phyloP scores from a whole-genome alignment of 2,329 filamentous ascomycete genomes.

The Elsinoe arachidis region DNA sequence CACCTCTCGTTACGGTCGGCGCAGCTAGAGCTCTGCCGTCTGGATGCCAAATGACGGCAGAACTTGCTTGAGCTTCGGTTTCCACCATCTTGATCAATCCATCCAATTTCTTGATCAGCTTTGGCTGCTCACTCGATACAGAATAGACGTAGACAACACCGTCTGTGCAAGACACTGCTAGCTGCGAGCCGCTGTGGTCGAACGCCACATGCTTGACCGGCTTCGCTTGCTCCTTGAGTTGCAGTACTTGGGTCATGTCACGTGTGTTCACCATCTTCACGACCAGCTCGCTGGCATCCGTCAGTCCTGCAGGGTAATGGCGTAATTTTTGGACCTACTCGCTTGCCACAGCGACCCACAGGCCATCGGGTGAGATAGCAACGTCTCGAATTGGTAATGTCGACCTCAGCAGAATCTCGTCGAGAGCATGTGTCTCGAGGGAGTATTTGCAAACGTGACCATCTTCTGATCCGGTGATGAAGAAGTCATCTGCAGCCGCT shows the following conservation, averaged over 20 bases:
- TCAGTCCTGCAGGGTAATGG: not conserved
- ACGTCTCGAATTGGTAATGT: constrained; percentile 83
- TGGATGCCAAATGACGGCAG: constrained; percentile 79
- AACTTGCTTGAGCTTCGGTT: constrained; percentile 65
- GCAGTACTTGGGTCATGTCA: constrained; percentile 67
- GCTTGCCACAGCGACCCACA: constrained; percentile 93
- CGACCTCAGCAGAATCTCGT: constrained; percentile 72
- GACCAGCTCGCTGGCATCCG: constrained; percentile 57
- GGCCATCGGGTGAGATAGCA: constrained; percentile 67
- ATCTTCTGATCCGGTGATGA: constrained; percentile 85
- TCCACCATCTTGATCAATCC: constrained; percentile 75
- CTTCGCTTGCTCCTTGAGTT: constrained; percentile 73
- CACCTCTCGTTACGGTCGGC: constrained; percentile 61
- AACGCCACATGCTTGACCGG: constrained; percentile 90
- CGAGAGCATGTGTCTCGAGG: constrained; percentile 63
- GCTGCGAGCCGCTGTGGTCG: constrained; percentile 65
- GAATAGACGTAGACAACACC: constrained; percentile 88
- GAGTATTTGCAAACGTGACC: constrained; percentile 93
- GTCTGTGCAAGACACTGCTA: constrained; percentile 79
- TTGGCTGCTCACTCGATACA: constrained; percentile 65
- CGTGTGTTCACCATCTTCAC: constrained; percentile 80
- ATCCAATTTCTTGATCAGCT: constrained; percentile 74
- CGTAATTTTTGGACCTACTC: constrained; percentile 47
- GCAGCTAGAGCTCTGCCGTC: constrained; percentile 86
- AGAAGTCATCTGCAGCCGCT: constrained; percentile 67